Evolutionary conservation across 2,329 filamentous ascomycete genomes (phyloP), one percentile per base, ranked within the genome.

Genomic region (Coleophoma crateriformis): DNA sequence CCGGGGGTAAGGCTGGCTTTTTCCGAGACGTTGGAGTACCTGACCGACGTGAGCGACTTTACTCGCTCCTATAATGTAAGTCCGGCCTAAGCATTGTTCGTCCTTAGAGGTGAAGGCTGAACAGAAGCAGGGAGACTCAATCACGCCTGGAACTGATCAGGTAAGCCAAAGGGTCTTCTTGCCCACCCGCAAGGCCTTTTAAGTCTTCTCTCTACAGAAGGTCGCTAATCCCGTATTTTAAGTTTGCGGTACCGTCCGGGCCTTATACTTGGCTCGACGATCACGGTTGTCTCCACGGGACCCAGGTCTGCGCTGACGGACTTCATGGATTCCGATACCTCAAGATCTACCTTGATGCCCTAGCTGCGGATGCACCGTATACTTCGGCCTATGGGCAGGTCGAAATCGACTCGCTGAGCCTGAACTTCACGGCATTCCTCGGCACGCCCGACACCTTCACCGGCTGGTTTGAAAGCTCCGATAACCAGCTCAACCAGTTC

Each of bases 261-360:
- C 58, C 66, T 4, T 76, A 72, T 49, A 71, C 66, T 2, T 79
- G 75, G 75, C 67, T 62, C 10, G 63, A 75, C 49, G 60, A 64
- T 34, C 65, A 70, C 47, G 73, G 74, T 11, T 78, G 75, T 50
- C 60, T 71, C 38, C 60, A 68, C 41, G 66, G 60, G 15, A 63
- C 50, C 6, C 60, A 75, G 49, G 74, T 79, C 12, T 78, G 76
- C 55, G 64, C 71, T 0, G 76, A 79, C 50, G 76, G 76, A 2
- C 61, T 79, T 5, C 76, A 79, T 47, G 76, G 74, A 5, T 79
- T 78, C 55, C 70, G 76, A 35, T 79, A 78, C 50, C 55, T 79
- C 37, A 75, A 69, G 47, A 71, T 78, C 27, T 68, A 68, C 41
- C 63, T 79, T 3, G 71, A 73, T 50, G 71, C 73, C 0, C 57